phyloP scores from a whole-genome alignment of 495 filamentous ascomycete species.

The Elasticomyces elasticus region DNA sequence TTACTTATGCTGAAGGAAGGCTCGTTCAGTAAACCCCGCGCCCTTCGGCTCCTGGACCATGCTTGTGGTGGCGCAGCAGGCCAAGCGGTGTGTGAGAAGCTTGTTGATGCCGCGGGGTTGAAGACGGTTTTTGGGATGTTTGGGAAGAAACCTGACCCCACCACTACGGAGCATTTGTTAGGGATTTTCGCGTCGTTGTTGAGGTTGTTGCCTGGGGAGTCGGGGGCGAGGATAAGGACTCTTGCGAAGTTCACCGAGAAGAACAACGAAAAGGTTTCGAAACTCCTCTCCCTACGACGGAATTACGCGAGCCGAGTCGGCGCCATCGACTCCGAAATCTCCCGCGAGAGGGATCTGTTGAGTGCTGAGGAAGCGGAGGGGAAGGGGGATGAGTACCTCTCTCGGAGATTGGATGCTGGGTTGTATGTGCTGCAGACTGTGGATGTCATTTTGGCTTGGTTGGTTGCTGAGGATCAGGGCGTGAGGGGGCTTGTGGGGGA shows the following conservation, averaged over 20 bases:
- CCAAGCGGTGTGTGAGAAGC: constrained; percentile 53
- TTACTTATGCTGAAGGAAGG: constrained; percentile 80
- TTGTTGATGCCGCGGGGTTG: constrained; percentile 78
- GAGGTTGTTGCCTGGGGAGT: constrained; percentile 67
- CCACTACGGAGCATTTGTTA: constrained; percentile 72
- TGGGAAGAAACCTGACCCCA: constrained; percentile 64
- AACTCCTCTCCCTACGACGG: constrained; percentile 61
- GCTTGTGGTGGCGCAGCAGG: constrained; percentile 52
- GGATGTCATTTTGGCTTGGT: constrained; percentile 84
- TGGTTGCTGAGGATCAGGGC: constrained; percentile 81
- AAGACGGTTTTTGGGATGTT: constrained; percentile 79
- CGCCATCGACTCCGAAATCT: constrained; percentile 58
- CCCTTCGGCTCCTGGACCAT: constrained; percentile 76
- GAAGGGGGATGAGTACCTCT: constrained; percentile 72
- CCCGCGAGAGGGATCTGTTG: constrained; percentile 40
- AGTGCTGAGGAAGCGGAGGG: constrained; percentile 50
- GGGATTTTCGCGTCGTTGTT: constrained; percentile 82
- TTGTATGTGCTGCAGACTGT: constrained; percentile 78
- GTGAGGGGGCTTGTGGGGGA: constrained; percentile 55
- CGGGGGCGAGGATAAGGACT: constrained; percentile 65
- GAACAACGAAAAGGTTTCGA: constrained; percentile 47
- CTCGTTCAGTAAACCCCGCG: constrained; percentile 67
- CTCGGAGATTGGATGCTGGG: constrained; percentile 72
- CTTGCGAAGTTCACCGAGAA: constrained; percentile 80
- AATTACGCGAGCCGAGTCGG: constrained; percentile 59